Evolutionary conservation across 1,139 yeast species (phyloP), one percentile per base, ranked within the genome.

Genomic region (Blastobotrys indianensis): DNA sequence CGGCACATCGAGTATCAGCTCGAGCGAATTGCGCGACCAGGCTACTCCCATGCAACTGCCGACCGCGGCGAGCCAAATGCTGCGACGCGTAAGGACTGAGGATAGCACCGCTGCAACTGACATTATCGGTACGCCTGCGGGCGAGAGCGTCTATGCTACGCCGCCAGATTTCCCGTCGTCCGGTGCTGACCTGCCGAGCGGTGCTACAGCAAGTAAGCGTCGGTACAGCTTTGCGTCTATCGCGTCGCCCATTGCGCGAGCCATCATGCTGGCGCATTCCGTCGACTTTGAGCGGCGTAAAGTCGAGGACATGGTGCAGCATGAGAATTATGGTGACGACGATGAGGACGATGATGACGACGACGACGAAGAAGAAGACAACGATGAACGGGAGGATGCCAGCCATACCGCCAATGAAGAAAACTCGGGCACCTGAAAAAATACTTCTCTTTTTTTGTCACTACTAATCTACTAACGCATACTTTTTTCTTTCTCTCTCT

Each of bases 281-380:
- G 11, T 20, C 12, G 51, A 48, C 23, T 41, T 38, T 34, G 56
- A 32, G 36, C 56, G 51, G 44, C 41, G 44, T 35, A 17, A 10
- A 15, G 36, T 29, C n/a, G 32, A 39, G 11, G 42, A 35, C 10
- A 29, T 12, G 41, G 39, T 12, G 41, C 45, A 5, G 36, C 32
- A 39, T 23, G 44, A 42, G 12, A 29, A 36, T 2, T 25, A 25
- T 6, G 46, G 29, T 4, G 42, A 46, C 12, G 38, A 33, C 2
- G 41, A 28, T 7, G 46, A 39, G 32, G 48, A 39, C 8, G 48
- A 45, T 23, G 39, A 50, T 8, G 46, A 43, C 13, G 48, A 40
- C 23, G 51, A 45, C 32, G 44, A 40, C 23, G 51, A 44, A 2
- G 45, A 42, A 20, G 37, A 10, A 12, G 41, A 28, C 9, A 32